Evolutionary conservation across 2,329 filamentous ascomycete genomes (phyloP).

Genomic region (Penicillium sp.): DNA sequence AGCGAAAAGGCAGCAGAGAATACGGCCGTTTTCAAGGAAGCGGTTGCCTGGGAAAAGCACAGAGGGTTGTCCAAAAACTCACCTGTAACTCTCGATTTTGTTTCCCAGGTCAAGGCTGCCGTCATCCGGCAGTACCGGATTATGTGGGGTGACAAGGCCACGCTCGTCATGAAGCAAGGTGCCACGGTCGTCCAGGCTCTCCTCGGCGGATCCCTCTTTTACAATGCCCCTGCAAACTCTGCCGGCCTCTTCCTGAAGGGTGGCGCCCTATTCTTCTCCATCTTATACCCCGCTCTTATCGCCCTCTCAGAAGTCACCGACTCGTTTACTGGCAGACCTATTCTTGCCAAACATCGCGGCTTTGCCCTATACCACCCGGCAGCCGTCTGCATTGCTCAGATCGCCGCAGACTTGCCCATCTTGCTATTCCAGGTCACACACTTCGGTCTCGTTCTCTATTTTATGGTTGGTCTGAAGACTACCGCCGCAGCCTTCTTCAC

Average conservation of each 20-base stretch:
- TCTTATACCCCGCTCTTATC: background rate
- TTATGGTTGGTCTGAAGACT: conserved; percentile 34
- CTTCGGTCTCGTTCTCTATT: conserved; percentile 60
- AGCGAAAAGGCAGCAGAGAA: background rate
- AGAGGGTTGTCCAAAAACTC: background rate
- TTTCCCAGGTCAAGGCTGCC: background rate
- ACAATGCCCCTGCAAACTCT: background rate
- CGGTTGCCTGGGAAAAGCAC: background rate
- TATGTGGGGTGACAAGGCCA: background rate
- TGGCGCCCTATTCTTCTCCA: background rate
- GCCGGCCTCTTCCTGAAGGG: background rate
- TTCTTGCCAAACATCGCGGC: background rate
- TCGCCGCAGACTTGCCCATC: conserved; percentile 49
- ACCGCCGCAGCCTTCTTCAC: background rate
- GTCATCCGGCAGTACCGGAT: background rate
- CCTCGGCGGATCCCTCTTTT: background rate
- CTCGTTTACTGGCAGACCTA: background rate
- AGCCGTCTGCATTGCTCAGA: conserved; percentile 37
- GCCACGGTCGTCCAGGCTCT: background rate
- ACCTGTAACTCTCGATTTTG: background rate
- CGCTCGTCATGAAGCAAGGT: background rate
- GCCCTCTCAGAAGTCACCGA: background rate
- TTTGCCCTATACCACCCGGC: conserved; percentile 39
- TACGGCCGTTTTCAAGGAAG: background rate
- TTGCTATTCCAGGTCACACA: conserved; percentile 57